Evolutionary conservation across 495 filamentous ascomycete species (phyloP), one percentile per base, ranked within the genome.

Genomic region (Clohesyomyces aquaticus): DNA sequence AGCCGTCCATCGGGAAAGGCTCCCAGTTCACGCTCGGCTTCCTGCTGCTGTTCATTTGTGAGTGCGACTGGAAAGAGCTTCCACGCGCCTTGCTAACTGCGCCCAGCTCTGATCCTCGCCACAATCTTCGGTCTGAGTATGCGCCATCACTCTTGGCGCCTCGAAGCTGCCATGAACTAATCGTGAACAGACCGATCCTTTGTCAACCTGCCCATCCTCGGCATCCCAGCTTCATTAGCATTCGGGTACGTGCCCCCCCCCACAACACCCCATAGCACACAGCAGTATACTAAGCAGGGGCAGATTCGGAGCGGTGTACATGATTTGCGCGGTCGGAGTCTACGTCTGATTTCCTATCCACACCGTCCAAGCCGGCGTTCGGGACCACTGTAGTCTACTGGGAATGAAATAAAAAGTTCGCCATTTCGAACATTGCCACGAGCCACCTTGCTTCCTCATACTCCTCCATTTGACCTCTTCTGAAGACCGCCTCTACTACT

Each of bases 301-400:
- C 73, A 98, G 94, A 43, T 91, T 97, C 75, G 94, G 95, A 65
- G 89, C 93, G 47, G 91, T 98, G 21, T 96, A 91, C 81, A 93
- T 96, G 87, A 97, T 98, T 74, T 98, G 94, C 77, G 94, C 91
- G 22, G 94, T 92, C 74, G 94, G 94, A 72, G 95, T 98, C 73
- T 98, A 98, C 87, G 94, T 98, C 77, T 98, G 86, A 80, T 65
- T 60, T 58, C 61, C 51, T 68, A 16, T 67, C 55, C 42, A 41
- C 49, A 22, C 25, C 42, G 18, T 38, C 18, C 57, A 9, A n/a
- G 47, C 51, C 58, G 73, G 68, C 66, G 62, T 68, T 59, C 60
- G 58, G 64, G 70, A 27, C n/a, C 38, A 29, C 51, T 69, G 61
- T 69, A 69, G 51, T 69, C 43, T 69, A 56, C 41, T 55, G 45